Percentiles rank a stretch among this genome's conserved stretches.
Conservation (phyloP, 306 rosid genomes). For the Myrica gale region DNA sequence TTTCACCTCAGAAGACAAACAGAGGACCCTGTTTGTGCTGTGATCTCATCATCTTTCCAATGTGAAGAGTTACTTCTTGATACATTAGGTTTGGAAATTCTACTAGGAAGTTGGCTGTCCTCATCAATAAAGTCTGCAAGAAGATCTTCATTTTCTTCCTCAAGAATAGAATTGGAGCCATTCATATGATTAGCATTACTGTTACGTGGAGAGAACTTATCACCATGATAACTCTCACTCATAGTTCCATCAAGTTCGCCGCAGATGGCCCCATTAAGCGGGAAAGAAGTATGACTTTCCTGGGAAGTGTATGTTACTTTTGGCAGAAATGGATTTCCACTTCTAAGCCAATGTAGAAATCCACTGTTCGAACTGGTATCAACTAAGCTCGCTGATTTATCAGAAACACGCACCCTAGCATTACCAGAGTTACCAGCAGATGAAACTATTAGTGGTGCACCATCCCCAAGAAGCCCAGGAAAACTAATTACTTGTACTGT, state of each 20-base stretch:
- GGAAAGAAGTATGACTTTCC: conserved; percentile 51
- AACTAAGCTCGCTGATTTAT: conserved; percentile 46
- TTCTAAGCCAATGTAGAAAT: conserved; percentile 69
- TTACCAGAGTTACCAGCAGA: conserved; percentile 49
- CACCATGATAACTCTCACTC: conserved; percentile 40
- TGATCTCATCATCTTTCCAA: conserved; percentile 58
- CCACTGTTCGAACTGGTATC: conserved; percentile 54
- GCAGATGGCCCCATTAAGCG: conserved; percentile 46
- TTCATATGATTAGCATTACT: conserved; percentile 45
- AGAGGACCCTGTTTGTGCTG: conserved; percentile 90
- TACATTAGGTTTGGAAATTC: conserved; percentile 58
- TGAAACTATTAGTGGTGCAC: conserved; percentile 78
- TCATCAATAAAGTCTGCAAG: conserved; percentile 99
- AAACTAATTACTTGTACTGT: conserved; percentile 77
- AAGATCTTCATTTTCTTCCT: conserved; percentile 96
- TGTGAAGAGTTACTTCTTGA: conserved; percentile 44
- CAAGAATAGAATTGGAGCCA: conserved; percentile 61
- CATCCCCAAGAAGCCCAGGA: conserved; percentile 98
- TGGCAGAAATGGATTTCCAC: conserved; percentile 78
- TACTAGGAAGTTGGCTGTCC: conserved; percentile 98
- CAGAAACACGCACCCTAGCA: conserved; percentile 41
- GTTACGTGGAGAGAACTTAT: conserved; percentile 53
- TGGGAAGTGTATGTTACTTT: conserved; percentile 48
- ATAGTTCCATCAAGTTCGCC: conserved; percentile 63
- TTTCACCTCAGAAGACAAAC: conserved; percentile 79